These are phyloP conservation scores for Agarophyton chilense DNA, from an alignment of 23 red algal genomes.

Conservation along the genomic window DNA sequence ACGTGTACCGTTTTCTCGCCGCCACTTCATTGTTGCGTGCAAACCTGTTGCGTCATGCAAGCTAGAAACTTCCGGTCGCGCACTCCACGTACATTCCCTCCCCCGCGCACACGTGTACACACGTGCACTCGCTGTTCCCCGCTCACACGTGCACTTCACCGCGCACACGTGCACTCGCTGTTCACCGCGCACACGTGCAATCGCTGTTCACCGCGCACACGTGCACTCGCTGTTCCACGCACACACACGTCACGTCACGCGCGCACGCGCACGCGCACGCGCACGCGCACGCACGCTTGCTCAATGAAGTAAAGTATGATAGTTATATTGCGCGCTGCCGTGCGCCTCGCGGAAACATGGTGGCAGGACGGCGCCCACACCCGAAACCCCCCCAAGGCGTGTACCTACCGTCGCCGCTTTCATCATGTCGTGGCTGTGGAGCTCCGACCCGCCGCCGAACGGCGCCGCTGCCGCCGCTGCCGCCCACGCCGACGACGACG, in stretches of 20 bases:
- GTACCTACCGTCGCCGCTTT: neutral
- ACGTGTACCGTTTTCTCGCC: neutral
- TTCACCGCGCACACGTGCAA: neutral
- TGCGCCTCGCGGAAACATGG: neutral
- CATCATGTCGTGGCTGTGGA: constrained; percentile 16
- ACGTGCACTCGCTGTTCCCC: neutral
- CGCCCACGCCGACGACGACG: neutral
- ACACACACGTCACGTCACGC: too few species aligned
- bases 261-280: too few species aligned
- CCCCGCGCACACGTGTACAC: neutral
- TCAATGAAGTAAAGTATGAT: too few species aligned
- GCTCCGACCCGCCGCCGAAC: constrained; percentile 31
- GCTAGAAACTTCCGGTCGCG: neutral
- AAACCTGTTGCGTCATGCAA: too few species aligned
- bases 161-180: neutral
- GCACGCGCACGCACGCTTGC: too few species aligned
- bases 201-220: neutral
- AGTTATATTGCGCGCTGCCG: too few species aligned
- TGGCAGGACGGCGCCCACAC: too few species aligned
- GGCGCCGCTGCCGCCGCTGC: neutral
- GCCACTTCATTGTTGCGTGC: too few species aligned
- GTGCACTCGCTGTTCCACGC: neutral
- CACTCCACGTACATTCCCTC: neutral
- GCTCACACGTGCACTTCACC: too few species aligned
- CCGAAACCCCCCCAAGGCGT: too few species aligned